phyloP scores from a whole-genome alignment of 441 rosid species.

The Erysimum pusillum region DNA sequence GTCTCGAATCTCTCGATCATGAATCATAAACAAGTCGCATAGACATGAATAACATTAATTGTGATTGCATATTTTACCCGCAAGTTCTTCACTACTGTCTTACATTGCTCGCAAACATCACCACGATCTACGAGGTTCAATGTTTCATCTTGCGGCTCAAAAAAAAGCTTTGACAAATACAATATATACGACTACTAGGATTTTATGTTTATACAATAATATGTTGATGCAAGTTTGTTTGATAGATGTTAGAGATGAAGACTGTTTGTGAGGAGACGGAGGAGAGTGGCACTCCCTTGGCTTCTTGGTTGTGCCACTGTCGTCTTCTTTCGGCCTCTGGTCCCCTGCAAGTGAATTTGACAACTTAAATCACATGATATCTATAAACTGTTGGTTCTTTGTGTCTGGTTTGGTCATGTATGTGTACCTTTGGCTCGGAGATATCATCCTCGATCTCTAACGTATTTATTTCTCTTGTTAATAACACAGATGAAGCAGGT shows the following conservation, averaged over 20 bases:
- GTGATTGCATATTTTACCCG: background rate
- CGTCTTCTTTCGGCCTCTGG: slow-evolving; percentile 62
- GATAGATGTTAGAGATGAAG: slow-evolving; percentile 53
- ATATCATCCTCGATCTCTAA: slow-evolving; percentile 66
- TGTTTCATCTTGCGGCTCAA: slow-evolving; percentile 6
- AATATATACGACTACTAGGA: background rate
- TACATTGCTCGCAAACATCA: no score
- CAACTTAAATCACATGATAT: slow-evolving; percentile 2
- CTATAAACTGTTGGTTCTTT: background rate
- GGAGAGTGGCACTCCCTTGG: slow-evolving; percentile 70
- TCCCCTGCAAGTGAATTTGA: slow-evolving; percentile 59
- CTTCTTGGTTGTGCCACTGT: slow-evolving; percentile 58
- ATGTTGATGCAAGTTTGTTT: slow-evolving; percentile 12
- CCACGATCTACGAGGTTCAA: background rate
- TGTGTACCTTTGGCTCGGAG: slow-evolving; percentile 64
- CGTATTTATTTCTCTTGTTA: slow-evolving; percentile 65
- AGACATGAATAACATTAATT: no score
- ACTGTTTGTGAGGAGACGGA: slow-evolving; percentile 70
- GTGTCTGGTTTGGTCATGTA: slow-evolving; percentile 8
- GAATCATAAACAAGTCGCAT: no score
- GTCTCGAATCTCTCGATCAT: no score
- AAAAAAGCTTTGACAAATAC: background rate
- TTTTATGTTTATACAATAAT: slow-evolving; percentile 1
- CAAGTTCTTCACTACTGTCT: no score
- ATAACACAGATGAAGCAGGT: slow-evolving; percentile 75